Conservation (phyloP, 2,329 filamentous ascomycete species). For the Elsinoe australis region DNA sequence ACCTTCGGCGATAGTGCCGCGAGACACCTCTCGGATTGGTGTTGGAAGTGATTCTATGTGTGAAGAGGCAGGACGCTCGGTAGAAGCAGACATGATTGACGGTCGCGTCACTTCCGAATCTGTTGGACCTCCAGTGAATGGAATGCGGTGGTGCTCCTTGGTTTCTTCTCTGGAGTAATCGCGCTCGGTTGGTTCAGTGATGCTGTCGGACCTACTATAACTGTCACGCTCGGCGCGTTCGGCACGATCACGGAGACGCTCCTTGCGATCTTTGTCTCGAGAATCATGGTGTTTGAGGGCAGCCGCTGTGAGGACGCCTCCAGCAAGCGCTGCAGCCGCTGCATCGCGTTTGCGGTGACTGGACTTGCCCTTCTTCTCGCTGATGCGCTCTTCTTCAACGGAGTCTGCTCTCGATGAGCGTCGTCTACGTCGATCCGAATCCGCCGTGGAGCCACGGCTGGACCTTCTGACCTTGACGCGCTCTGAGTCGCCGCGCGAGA, state of each 20-base stretch:
- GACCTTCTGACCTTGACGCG: conserved; percentile 49
- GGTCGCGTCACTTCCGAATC: conserved; percentile 80
- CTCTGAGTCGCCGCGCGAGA: conserved; percentile 48
- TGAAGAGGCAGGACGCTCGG: conserved; percentile 63
- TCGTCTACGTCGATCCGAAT: conserved; percentile 23
- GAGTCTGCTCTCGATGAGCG: conserved; percentile 19
- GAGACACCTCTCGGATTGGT: conserved; percentile 54
- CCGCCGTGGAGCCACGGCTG: conserved; percentile 44
- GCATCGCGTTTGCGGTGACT: conserved; percentile 42
- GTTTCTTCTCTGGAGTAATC: conserved; percentile 45
- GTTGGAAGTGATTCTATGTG: conserved; percentile 52
- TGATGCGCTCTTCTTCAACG: conserved; percentile 16
- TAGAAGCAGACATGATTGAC: conserved; percentile 76
- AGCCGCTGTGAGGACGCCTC: conserved; percentile 53
- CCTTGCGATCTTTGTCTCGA: conserved; percentile 46
- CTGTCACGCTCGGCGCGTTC: conserved; percentile 33
- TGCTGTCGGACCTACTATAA: conserved; percentile 43
- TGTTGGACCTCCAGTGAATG: conserved; percentile 12
- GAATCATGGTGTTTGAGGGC: conserved; percentile 59
- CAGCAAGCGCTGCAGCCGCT: conserved; percentile 48
- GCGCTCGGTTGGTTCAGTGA: conserved; percentile 47
- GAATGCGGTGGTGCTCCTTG: conserved; percentile 47
- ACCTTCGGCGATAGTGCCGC: conserved; percentile 47
- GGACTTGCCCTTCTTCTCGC: conserved; percentile 45
- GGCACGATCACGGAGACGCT: conserved; percentile 37